Base-by-base conservation (phyloP, 2,329 filamentous ascomycete genomes). In the Sporothrix brunneoviolacea region DNA sequence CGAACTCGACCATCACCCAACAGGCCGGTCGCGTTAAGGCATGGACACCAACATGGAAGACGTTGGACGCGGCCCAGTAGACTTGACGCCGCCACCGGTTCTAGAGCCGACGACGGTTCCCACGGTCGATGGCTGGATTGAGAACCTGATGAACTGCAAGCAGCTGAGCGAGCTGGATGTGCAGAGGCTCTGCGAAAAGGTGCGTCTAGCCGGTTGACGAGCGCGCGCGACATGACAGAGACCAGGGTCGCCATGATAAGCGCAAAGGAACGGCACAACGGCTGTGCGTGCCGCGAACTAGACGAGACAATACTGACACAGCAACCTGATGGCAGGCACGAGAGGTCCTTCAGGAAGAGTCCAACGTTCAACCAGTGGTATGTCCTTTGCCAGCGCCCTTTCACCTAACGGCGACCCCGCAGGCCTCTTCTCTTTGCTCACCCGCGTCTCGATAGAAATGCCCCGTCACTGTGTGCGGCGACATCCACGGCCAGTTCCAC, bases 31-130 rank as follows among this genome's bases (percentile, higher is more conserved):
- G n/a, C n/a, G n/a, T n/a, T n/a, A 28, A n/a, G 21, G 16, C 59
- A 95, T 96, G 90, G 91, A 98, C 71, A 95, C 90, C 65, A 95
- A 94, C 72, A 98, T 98, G 93, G 91, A 96, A 76, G 93, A 98
- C 68, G 90, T 95, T 62, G 87, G 86, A 65, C 88, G 91, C 72
- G 83, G 86, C 64, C 87, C 90, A 58, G 80, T 88, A 67, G 86
- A 86, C 65, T 71, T 95, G 61, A 82, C 86, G 54, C 82, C 89
- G 45, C 75, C 82, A 50, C 79, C 82, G 63, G 65, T 70, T 54
- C 63, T 70, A 30, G 93, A 97, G 73, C 87, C 91, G 50, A 84
- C 91, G 55, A 88, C 90, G 60, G 93, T 95, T 74, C 83, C 87
- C 55, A 95, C 89, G 54, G 79, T 98, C 57, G 93, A 98, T 68